phyloP scores from a whole-genome alignment of 768 basidiomycete species.

The Suillus subluteus region DNA sequence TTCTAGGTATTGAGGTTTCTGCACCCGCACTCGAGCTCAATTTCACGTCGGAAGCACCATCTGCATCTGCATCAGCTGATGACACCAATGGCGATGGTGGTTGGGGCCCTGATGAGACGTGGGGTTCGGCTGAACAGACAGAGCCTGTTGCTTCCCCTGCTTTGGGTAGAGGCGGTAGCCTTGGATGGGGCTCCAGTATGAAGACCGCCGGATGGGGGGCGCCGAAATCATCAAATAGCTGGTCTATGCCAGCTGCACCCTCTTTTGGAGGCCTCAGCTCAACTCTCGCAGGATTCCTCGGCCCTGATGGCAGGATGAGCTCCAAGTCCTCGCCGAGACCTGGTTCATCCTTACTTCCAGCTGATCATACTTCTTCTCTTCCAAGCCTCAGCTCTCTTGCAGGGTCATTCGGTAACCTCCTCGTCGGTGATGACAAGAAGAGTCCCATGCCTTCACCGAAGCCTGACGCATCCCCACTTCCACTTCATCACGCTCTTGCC shows the following conservation, averaged over 20 bases:
- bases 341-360: neutral
- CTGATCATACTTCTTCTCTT: neutral
- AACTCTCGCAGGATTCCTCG: conserved; percentile 15
- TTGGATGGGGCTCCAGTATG: conserved; percentile 12
- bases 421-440: conserved; percentile 11
- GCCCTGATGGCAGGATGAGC: neutral
- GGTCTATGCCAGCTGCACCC: conserved; percentile 5
- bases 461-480: conserved; percentile 2
- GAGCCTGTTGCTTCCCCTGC: neutral
- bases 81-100: neutral
- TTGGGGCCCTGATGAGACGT: conserved; percentile 11
- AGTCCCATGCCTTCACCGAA: neutral
- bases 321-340: neutral
- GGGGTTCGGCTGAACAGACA: neutral
- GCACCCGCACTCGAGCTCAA: neutral
- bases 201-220: neutral
- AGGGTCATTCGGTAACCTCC: conserved; percentile 9
- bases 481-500: conserved; percentile 1
- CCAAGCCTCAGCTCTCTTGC: conserved; percentile 3
- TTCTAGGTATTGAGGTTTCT: conserved; percentile 6
- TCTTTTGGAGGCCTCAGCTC: conserved; percentile 2
- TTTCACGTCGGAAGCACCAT: neutral
- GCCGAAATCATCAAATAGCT: neutral
- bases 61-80: neutral
- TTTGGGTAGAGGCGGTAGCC: conserved; percentile 1